Conservation (phyloP, 805 yeast genomes). For the Komagataella pseudopastoris region DNA sequence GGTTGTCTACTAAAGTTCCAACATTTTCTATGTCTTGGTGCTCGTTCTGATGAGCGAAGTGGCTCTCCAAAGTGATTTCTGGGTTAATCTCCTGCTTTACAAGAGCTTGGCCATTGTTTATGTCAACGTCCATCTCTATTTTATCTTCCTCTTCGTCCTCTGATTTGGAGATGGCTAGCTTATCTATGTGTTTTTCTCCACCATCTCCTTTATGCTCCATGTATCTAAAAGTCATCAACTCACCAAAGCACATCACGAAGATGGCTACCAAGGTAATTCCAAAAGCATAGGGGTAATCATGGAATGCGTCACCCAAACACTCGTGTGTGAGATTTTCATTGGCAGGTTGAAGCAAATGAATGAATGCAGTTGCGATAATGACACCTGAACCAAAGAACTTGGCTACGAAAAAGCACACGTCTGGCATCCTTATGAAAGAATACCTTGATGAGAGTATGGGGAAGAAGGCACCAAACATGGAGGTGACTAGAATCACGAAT, state of each 20-base stretch:
- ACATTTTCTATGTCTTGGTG: conserved; percentile 26
- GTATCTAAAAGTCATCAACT: conserved; percentile 22
- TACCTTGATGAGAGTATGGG: conserved; percentile 40
- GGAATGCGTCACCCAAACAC: conserved; percentile 46
- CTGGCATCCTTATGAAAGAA: conserved; percentile 36
- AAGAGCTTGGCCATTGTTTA: conserved; percentile 1
- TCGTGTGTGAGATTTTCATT: conserved; percentile 31
- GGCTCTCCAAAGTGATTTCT: conserved; percentile 17
- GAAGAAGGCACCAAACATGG: conserved; percentile 39
- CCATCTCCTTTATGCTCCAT: conserved; percentile 17
- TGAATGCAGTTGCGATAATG: conserved; percentile 62
- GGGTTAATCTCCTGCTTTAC: not conserved
- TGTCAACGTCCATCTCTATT: conserved; percentile 2
- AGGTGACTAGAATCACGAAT: conserved; percentile 46
- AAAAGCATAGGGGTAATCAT: conserved; percentile 29
- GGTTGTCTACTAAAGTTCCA: conserved; percentile 23
- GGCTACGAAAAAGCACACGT: conserved; percentile 24
- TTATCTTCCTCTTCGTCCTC: conserved; percentile 8
- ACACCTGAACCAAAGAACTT: conserved; percentile 67
- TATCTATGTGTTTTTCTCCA: conserved; percentile 7
- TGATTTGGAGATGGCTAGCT: conserved; percentile 16
- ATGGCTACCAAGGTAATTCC: conserved; percentile 27
- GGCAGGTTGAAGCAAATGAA: conserved; percentile 54
- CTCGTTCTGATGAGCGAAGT: conserved; percentile 24
- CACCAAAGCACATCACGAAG: conserved; percentile 24